Percentiles rank a stretch among this genome's conserved stretches.
Evolutionary conservation across 768 basidiomycete genomes (phyloP).

Genomic region (Gyrodon lividus): DNA sequence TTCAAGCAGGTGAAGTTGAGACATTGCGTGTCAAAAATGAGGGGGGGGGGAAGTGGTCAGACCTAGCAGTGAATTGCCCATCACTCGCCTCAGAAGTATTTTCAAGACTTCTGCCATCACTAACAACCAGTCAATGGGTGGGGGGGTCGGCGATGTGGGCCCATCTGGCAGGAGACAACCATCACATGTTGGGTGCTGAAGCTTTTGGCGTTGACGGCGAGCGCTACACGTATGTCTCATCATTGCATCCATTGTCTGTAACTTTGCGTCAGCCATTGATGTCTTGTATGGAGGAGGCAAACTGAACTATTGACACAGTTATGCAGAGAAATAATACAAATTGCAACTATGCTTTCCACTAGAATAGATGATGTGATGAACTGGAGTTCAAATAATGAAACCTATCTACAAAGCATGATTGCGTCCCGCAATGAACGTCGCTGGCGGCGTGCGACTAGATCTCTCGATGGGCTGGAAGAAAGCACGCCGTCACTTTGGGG

Average conservation of each 20-base stretch:
- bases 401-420: conserved; percentile 4
- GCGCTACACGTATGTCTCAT: no score
- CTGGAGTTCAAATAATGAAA: conserved; percentile 5
- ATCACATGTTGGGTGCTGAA: neutral
- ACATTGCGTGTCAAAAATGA: conserved; percentile 25
- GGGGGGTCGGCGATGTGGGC: neutral
- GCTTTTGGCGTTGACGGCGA: no score
- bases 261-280: no score
- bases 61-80: no score
- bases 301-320: conserved; percentile 21
- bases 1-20: conserved; percentile 35
- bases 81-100: neutral
- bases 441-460: conserved; percentile 40
- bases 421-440: conserved; percentile 24
- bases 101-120: neutral
- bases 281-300: no score
- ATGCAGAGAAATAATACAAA: conserved; percentile 26
- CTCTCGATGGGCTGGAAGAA: conserved; percentile 48
- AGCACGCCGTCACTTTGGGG: conserved; percentile 49
- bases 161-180: neutral
- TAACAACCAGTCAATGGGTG: neutral
- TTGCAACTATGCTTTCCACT: conserved; percentile 14
- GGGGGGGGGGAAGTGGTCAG: neutral
- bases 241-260: no score
- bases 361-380: conserved; percentile 17